These are phyloP conservation scores for Cytidiella melzeri DNA, from an alignment of 768 basidiomycete genomes.

Conservation along the genomic window DNA sequence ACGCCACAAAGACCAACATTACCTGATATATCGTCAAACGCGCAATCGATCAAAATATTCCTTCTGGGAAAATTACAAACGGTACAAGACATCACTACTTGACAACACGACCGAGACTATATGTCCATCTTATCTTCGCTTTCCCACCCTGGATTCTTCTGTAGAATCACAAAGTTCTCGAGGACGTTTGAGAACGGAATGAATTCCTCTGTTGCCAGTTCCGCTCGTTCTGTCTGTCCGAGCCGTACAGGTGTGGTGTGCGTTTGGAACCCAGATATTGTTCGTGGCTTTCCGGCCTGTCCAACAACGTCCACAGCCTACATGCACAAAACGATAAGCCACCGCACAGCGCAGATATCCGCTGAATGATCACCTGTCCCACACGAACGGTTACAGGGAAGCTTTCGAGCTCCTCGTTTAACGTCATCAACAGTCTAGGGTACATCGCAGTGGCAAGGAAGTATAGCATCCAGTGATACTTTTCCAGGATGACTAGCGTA, in stretches of 20 bases:
- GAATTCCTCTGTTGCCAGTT: conserved; percentile 95
- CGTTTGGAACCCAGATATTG: conserved; percentile 97
- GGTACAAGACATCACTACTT: not conserved
- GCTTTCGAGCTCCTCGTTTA: conserved; percentile 85
- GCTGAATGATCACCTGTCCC: conserved; percentile 60
- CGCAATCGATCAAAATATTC: too few species aligned
- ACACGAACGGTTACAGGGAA: conserved; percentile 91
- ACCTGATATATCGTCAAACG: too few species aligned
- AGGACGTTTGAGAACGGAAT: conserved; percentile 86
- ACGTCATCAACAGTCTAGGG: conserved; percentile 95
- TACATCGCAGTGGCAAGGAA: conserved; percentile 96
- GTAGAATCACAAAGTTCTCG: conserved; percentile 88
- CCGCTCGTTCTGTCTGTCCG: conserved; percentile 90
- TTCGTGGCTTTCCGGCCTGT: conserved; percentile 94
- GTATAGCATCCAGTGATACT: conserved; percentile 98
- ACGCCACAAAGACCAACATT: too few species aligned
- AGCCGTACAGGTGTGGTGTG: conserved; percentile 94
- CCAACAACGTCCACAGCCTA: conserved; percentile 97
- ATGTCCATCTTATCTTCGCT: conserved; percentile 82
- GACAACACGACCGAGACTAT: conserved; percentile 28
- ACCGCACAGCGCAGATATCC: not conserved
- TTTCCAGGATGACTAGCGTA: conserved; percentile 78
- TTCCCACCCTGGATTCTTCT: conserved; percentile 90
- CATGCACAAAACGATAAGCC: conserved; percentile 6
- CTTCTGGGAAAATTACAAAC: not conserved